These are phyloP conservation scores for Candida manassasensis DNA, from an alignment of 805 yeast species.

Conservation along the genomic window DNA sequence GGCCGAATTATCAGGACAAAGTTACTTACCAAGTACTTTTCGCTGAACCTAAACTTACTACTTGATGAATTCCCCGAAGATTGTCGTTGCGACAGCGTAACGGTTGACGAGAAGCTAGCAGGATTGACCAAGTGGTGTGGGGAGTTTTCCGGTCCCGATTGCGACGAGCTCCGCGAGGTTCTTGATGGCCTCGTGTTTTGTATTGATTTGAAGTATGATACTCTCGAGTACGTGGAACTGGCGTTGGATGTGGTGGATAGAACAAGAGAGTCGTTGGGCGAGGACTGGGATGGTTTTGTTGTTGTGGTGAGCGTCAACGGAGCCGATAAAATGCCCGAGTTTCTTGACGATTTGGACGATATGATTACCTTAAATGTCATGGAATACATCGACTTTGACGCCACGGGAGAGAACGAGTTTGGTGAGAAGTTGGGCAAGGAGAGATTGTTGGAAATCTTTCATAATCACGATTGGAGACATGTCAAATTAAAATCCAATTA, in stretches of 20 bases:
- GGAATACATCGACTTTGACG: constrained; percentile 36
- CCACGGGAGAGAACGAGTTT: constrained; percentile 36
- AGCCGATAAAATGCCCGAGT: constrained; percentile 5
- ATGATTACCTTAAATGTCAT: constrained; percentile 32
- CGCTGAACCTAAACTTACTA: constrained; percentile 23
- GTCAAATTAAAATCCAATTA: constrained; percentile 15
- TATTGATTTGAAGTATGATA: constrained; percentile 21
- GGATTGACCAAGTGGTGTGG: constrained; percentile 31
- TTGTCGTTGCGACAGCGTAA: constrained; percentile 6
- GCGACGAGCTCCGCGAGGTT: constrained; percentile 40
- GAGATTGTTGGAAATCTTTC: constrained; percentile 42
- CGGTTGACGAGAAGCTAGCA: constrained; percentile 9
- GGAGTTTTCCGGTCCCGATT: constrained; percentile 36
- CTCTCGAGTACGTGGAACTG: constrained; percentile 17
- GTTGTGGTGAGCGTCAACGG: constrained; percentile 28
- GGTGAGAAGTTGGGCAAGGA: constrained; percentile 39
- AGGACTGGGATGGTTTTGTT: constrained; percentile 25
- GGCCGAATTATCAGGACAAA: constrained; percentile 25
- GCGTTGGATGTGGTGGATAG: constrained; percentile 14
- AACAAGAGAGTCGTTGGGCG: constrained; percentile 12
- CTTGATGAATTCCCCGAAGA: constrained; percentile 35
- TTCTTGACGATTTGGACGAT: constrained; percentile 34
- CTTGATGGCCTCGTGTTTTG: constrained; percentile 45
- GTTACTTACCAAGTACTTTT: constrained; percentile 30
- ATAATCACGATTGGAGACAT: constrained; percentile 45